Evolutionary conservation across 2,329 filamentous ascomycete genomes (phyloP).

Genomic region (Fusarium sp.): DNA sequence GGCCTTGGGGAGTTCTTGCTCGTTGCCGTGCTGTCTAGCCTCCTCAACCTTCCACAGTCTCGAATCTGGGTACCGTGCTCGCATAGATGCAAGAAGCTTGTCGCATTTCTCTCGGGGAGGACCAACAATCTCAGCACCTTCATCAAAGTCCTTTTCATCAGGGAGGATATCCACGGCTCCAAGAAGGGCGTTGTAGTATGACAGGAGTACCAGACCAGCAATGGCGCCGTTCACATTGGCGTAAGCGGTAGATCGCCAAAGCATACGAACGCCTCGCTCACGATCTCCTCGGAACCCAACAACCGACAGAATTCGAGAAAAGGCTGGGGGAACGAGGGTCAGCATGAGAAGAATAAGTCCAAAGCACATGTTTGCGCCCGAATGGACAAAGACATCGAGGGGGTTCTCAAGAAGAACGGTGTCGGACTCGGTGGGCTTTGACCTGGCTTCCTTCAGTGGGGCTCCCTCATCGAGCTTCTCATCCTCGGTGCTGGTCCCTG

Average conservation of each 20-base stretch:
- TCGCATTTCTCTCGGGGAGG: slow-evolving; percentile 78
- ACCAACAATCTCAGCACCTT: slow-evolving; percentile 70
- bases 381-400: slow-evolving; percentile 89
- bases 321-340: slow-evolving; percentile 92
- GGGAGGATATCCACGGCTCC: slow-evolving; percentile 91
- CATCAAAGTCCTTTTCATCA: slow-evolving; percentile 63
- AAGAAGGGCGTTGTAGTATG: slow-evolving; percentile 89
- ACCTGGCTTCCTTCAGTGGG: slow-evolving; percentile 39
- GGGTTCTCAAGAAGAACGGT: slow-evolving; percentile 77
- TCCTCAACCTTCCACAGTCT: slow-evolving; percentile 91
- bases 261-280: slow-evolving; percentile 81
- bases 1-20: slow-evolving; percentile 74
- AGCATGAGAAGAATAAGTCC: slow-evolving; percentile 87
- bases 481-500: slow-evolving; percentile 22
- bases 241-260: slow-evolving; percentile 91
- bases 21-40: slow-evolving; percentile 78
- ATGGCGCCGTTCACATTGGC: slow-evolving; percentile 93
- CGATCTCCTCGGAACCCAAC: slow-evolving; percentile 94
- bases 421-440: slow-evolving; percentile 62
- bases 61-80: slow-evolving; percentile 81
- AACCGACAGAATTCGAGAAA: slow-evolving; percentile 86
- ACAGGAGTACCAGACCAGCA: slow-evolving; percentile 81
- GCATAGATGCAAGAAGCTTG: slow-evolving; percentile 78
- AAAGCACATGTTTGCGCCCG: slow-evolving; percentile 89
- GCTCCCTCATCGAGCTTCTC: slow-evolving; percentile 37